Evolutionary conservation across 345 rosid genomes (phyloP).

Genomic region (Microcos paniculata): DNA sequence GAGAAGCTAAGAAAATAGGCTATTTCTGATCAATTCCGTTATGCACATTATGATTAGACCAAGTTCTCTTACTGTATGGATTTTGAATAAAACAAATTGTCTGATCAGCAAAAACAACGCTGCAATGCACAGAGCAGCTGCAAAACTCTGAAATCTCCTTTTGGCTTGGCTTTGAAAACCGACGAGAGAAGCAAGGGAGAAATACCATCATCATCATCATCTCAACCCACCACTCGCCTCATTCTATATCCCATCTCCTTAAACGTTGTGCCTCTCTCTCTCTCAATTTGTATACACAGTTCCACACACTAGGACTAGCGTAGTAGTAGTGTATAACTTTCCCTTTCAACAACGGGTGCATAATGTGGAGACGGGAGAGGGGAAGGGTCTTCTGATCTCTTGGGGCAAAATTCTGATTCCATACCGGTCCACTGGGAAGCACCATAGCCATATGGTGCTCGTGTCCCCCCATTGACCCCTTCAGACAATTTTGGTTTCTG

Average conservation of each 20-base stretch:
- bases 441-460: not conserved
- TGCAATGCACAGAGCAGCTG: not conserved
- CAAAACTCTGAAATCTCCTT: not conserved
- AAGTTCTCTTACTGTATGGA: not conserved
- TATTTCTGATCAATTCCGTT: not conserved
- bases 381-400: not conserved
- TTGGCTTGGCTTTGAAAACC: not conserved
- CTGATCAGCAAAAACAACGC: not conserved
- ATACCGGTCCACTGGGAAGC: not conserved
- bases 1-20: not conserved
- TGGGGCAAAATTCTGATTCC: not conserved
- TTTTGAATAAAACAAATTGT: not conserved
- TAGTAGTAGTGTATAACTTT: not conserved
- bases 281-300: not conserved
- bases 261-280: not conserved
- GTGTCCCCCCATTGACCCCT: not conserved
- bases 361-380: not conserved
- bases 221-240: not conserved
- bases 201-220: not conserved
- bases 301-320: no score
- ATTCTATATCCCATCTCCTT: not conserved
- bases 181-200: not conserved
- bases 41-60: not conserved
- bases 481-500: slow-evolving; percentile 8
- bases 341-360: not conserved